These are phyloP conservation scores for Diphasiastrum complanatum DNA, from an alignment of 83 land plant species.

Conservation along the genomic window DNA sequence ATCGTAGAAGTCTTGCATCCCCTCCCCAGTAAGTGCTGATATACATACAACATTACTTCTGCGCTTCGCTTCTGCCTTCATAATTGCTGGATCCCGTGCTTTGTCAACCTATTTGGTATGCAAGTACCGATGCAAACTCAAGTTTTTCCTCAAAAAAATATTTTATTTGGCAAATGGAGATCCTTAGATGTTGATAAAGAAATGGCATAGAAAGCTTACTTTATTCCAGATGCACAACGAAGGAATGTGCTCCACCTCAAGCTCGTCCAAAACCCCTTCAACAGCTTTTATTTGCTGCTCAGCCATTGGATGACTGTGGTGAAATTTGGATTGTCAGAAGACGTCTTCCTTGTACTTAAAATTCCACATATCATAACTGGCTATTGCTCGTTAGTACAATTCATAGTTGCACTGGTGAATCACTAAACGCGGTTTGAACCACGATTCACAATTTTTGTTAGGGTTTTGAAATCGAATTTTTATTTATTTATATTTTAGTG, in stretches of 20 bases:
- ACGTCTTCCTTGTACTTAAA: too few species aligned
- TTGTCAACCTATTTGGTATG: constrained; percentile 52
- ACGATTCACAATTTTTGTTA: too few species aligned
- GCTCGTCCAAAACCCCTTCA: constrained; percentile 61
- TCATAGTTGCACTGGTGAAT: too few species aligned
- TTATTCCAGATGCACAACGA: constrained; percentile 84
- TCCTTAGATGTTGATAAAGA: background rate
- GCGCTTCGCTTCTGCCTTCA: constrained; percentile 44
- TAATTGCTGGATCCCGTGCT: constrained; percentile 45
- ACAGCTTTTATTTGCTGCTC: constrained; percentile 83
- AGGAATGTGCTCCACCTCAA: constrained; percentile 74
- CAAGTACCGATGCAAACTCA: background rate
- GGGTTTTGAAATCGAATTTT: too few species aligned
- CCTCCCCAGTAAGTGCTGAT: constrained; percentile 79
- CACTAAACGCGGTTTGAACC: too few species aligned
- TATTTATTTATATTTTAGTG: too few species aligned
- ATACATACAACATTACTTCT: constrained; percentile 61
- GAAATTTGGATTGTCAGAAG: too few species aligned
- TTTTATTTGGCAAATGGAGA: background rate
- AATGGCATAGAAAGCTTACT: constrained; percentile 29
- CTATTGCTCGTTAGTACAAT: too few species aligned
- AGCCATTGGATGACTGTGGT: constrained; percentile 94
- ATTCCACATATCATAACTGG: too few species aligned
- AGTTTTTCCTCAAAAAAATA: background rate
- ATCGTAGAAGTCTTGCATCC: constrained; percentile 54